phyloP scores from a whole-genome alignment of 78 protist genomes.

The Cavenderia fasciculata region DNA sequence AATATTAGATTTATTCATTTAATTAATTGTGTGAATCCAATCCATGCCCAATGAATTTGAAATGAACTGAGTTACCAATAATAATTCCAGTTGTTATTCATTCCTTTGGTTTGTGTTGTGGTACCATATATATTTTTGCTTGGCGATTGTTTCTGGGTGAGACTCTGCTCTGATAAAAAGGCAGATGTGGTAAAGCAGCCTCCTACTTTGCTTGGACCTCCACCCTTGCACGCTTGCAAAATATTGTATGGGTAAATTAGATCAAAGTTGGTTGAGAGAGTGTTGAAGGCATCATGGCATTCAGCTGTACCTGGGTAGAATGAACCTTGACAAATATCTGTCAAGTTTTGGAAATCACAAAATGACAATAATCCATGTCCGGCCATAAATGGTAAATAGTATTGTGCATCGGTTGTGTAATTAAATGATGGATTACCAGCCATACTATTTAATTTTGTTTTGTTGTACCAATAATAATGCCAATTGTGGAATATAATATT shows the following conservation, averaged over 20 bases:
- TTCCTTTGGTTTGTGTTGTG: too few species aligned
- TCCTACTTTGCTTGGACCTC: background rate
- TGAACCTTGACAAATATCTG: background rate
- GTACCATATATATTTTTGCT: too few species aligned
- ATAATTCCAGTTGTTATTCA: too few species aligned
- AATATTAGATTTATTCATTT: too few species aligned
- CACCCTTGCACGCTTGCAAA: conserved; percentile 5
- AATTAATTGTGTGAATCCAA: too few species aligned
- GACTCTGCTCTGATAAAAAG: too few species aligned
- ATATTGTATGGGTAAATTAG: conserved; percentile 34
- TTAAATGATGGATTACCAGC: conserved; percentile 19
- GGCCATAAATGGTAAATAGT: conserved; percentile 13
- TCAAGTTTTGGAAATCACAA: background rate
- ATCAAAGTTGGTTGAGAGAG: background rate
- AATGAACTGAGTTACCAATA: too few species aligned
- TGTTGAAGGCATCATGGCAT: background rate
- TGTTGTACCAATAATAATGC: too few species aligned
- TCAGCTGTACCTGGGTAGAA: conserved; percentile 2
- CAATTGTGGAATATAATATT: too few species aligned
- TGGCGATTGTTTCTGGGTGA: too few species aligned
- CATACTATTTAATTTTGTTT: too few species aligned
- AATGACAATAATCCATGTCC: conserved; percentile 7
- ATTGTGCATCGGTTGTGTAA: conserved; percentile 11
- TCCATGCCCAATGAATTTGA: too few species aligned
- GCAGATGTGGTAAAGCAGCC: background rate